Conservation (phyloP, 2,329 filamentous ascomycete species). For the Fusarium phyllophilum region DNA sequence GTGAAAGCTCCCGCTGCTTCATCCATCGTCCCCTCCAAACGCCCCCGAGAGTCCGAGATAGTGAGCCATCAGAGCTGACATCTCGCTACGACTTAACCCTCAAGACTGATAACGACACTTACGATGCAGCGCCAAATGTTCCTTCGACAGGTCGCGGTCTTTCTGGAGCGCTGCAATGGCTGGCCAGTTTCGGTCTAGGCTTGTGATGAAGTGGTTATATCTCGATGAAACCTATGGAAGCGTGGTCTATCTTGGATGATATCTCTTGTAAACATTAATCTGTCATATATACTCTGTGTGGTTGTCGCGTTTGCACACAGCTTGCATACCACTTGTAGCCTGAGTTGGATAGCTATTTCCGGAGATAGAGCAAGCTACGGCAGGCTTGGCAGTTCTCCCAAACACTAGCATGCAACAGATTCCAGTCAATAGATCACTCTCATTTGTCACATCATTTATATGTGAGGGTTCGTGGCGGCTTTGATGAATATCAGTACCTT, state of each 20-base stretch:
- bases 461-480: rapidly evolving
- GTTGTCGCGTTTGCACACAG: no score
- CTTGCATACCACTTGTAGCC: no score
- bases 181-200: neutral
- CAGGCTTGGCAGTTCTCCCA: no score
- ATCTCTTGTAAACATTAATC: no score
- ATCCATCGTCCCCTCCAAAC: neutral
- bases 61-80: neutral
- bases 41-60: neutral
- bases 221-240: rapidly evolving
- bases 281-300: no score
- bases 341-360: neutral
- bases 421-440: rapidly evolving
- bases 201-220: neutral
- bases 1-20: neutral
- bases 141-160: neutral
- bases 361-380: no score
- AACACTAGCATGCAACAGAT: rapidly evolving
- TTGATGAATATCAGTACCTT: rapidly evolving
- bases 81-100: rapidly evolving
- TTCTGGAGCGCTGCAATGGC: neutral
- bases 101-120: rapidly evolving
- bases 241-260: rapidly evolving
- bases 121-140: rapidly evolving
- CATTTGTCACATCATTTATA: rapidly evolving